Base-by-base conservation (phyloP, 805 yeast genomes). In the Hanseniaspora mollemarum region DNA sequence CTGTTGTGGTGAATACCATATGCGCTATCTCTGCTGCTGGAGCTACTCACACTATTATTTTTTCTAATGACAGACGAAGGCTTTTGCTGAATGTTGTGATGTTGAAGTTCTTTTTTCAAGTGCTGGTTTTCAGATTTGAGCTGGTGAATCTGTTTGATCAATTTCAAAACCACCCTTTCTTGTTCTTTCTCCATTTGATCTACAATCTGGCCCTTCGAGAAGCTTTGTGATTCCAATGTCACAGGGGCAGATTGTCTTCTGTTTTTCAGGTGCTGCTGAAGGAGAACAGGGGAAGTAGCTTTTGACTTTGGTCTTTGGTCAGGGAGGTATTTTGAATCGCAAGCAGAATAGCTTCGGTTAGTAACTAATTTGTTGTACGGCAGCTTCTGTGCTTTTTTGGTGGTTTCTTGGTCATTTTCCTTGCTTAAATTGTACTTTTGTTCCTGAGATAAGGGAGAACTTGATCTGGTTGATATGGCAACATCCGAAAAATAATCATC, bases 171-270 rank as follows among this genome's bases (percentile, higher is more conserved):
- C 16, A 77, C 72, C 2, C 78, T 80, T 56, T 78, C 83, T 60
- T 78, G 84, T 58, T 78, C 82, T 52, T 75, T 70, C 55, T 78
- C 84, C 80, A 78, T 74, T 33, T 71, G 66, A 61, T 78, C 78
- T 29, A 78, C 72, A 15, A 76, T 66, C 55, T 75, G 73, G 46
- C 74, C 80, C 26, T 43, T 49, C 7, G 40, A 13, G 37, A 37
- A 33, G 18, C 25, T 5, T 21, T 36, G 12, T 12, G 2, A 13
- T 22, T 13, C 28, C 12, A 37, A 32, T 18, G 42, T 12, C n/a
- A 26, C 43, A 25, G 53, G 53, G 2, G 53, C 53, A 9, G 53
- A 51, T 16, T 44, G 46, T 43, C 53, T 43, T 51, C 53, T 49
- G 32, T 43, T 43, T 3, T 28, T 21, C 25, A 16, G 12, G 39